Base-by-base conservation (phyloP, 768 basidiomycete genomes). In the Agaricus blazei region DNA sequence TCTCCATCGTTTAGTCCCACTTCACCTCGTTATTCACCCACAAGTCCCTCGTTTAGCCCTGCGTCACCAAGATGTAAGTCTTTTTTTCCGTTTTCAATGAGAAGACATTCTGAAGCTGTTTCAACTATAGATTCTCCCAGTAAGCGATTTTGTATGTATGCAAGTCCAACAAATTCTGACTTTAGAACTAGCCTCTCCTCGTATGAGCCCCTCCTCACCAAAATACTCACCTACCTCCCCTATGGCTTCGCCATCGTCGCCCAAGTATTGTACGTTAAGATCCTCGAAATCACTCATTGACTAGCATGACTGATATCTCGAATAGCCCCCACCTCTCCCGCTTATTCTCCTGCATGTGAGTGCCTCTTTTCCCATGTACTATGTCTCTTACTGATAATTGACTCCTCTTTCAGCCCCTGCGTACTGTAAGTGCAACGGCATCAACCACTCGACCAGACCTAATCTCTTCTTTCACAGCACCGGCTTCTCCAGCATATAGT, bases 151-250 rank as follows among this genome's bases (percentile, higher is more conserved):
- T 54, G 48, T 36, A 36, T 51, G 40, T 47, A 6, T 24, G 38
- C 27, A 29, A 15, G 48, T 43, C 57, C 63, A 60, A 71, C 76
- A 59, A 65, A 58, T 56, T 42, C 27, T 48, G 52, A 57, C 58
- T 45, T 54, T 58, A n/a, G 57, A 52, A 51, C 9, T 63, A 88
- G 88, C 90, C 4, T 89, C 90, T 34, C 80, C 84, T 24, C 86
- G 90, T 53, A 81, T 88, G 75, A 94, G 93, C 7, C 93, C 93
- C 0, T 84, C 93, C 3, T 94, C 92, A 29, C 93, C 93, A 6
- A 90, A 87, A 64, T 97, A 94, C 70, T 94, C 92, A 9, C 95
- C 95, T 2, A 93, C 95, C 0, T 95, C 93, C 3, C 95, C 95
- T n/a, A 73, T 79, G 68, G 83, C 87, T 7, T 93, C 91, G 2